phyloP scores from a whole-genome alignment of 78 protist species.

The Polysphondylium violaceum region DNA sequence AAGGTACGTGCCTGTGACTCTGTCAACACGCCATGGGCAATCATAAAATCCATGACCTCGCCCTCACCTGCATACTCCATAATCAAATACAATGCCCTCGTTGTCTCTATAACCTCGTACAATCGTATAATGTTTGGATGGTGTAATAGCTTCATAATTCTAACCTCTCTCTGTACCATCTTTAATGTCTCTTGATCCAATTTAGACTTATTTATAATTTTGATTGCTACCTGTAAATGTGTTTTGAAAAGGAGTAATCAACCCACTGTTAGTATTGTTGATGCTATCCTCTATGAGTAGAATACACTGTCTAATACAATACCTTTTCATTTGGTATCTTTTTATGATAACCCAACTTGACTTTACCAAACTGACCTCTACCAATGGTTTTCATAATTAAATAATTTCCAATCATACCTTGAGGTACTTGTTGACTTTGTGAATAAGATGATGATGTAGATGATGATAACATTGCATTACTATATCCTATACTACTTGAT shows the following conservation, averaged over 20 bases:
- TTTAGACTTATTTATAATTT: constrained; percentile 75
- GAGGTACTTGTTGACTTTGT: constrained; percentile 12
- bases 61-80: constrained; percentile 92
- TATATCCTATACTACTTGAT: background rate
- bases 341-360: constrained; percentile 81
- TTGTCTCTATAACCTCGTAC: constrained; percentile 84
- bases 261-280: background rate
- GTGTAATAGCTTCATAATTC: constrained; percentile 77
- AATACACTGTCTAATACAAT: background rate
- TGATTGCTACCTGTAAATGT: constrained; percentile 79
- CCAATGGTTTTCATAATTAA: constrained; percentile 80
- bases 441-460: background rate
- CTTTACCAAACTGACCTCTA: constrained; percentile 88
- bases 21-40: constrained; percentile 82
- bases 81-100: constrained; percentile 76
- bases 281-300: background rate
- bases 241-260: constrained; percentile 10
- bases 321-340: constrained; percentile 83
- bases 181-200: constrained; percentile 65
- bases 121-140: constrained; percentile 85
- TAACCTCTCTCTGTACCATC: constrained; percentile 84
- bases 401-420: constrained; percentile 76
- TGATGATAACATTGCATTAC: constrained; percentile 3
- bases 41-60: constrained; percentile 92
- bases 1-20: constrained; percentile 89